Conservation (phyloP, 257 asterid genomes). For the Primulina huaijiensis region DNA sequence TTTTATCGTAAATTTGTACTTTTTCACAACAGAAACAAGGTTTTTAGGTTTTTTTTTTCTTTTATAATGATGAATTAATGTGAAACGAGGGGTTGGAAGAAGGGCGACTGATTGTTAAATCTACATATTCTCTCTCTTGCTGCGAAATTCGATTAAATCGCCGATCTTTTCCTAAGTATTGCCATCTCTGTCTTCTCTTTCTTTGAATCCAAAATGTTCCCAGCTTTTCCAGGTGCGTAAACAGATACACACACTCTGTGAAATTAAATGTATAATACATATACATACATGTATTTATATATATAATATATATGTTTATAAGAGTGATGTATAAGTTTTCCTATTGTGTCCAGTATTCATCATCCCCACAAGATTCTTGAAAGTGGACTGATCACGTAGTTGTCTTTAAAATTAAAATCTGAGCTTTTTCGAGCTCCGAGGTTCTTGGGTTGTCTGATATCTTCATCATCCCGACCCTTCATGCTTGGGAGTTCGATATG, state of each 20-base stretch:
- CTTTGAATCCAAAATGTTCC: slow-evolving; percentile 33
- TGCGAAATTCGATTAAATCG: slow-evolving; percentile 55
- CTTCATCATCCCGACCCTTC: not conserved
- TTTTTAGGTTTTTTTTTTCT: too few relatives aligned
- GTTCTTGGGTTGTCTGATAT: slow-evolving; percentile 9
- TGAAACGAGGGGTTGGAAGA: slow-evolving; percentile 24
- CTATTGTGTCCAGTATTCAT: slow-evolving; percentile 13
- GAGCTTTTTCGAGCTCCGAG: not conserved
- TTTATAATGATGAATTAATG: too few relatives aligned
- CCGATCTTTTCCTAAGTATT: slow-evolving; percentile 44
- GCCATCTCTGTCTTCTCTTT: slow-evolving; percentile 35
- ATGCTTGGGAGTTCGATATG: not conserved
- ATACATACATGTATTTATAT: not conserved
- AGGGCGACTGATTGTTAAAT: slow-evolving; percentile 68
- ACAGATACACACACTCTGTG: not conserved
- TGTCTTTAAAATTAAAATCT: not conserved
- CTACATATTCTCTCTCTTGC: slow-evolving; percentile 44
- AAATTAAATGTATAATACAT: not conserved
- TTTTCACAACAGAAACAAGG: too few relatives aligned
- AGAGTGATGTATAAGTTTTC: not conserved
- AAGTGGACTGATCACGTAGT: slow-evolving; percentile 2
- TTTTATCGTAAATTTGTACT: too few relatives aligned
- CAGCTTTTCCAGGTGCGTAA: slow-evolving; percentile 39
- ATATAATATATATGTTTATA: not conserved
- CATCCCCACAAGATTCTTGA: slow-evolving; percentile 21